Percentiles rank a stretch among this genome's conserved stretches.
Conservation (phyloP, 495 filamentous ascomycete genomes). For the Penicillium macrosclerotiorum region DNA sequence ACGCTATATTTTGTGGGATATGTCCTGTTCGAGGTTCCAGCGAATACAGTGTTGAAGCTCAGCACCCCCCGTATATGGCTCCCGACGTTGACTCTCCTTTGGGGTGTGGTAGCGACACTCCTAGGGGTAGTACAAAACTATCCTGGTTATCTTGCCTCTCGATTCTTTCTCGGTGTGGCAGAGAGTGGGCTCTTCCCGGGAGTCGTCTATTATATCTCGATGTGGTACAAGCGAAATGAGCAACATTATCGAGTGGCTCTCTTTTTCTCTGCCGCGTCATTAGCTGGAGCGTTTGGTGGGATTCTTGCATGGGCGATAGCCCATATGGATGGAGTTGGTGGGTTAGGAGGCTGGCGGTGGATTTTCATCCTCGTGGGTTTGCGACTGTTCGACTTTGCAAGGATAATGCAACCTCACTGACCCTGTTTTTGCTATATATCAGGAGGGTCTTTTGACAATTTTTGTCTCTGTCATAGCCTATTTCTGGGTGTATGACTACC, state of each 20-base stretch:
- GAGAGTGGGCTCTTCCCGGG: slow-evolving; percentile 67
- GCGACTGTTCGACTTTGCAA: slow-evolving; percentile 24
- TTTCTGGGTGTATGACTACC: slow-evolving; percentile 72
- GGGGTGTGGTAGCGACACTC: slow-evolving; percentile 70
- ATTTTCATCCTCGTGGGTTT: slow-evolving; percentile 67
- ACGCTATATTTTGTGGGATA: slow-evolving; percentile 79
- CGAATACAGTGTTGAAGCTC: slow-evolving; percentile 69
- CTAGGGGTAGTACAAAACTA: slow-evolving; percentile 66
- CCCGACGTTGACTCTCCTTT: slow-evolving; percentile 51
- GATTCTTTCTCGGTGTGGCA: slow-evolving; percentile 42
- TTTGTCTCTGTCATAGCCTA: slow-evolving; percentile 60
- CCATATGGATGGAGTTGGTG: slow-evolving; percentile 63
- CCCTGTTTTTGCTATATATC: slow-evolving; percentile 7
- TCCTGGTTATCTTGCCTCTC: slow-evolving; percentile 59
- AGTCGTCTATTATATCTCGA: slow-evolving; percentile 79
- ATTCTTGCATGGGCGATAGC: slow-evolving; percentile 63
- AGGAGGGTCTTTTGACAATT: slow-evolving; percentile 71
- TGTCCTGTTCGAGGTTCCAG: slow-evolving; percentile 68
- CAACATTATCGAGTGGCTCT: slow-evolving; percentile 70
- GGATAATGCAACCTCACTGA: not conserved
- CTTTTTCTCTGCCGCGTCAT: slow-evolving; percentile 71
- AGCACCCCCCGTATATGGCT: slow-evolving; percentile 66
- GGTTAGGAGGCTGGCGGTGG: slow-evolving; percentile 74
- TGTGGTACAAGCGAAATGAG: slow-evolving; percentile 79
- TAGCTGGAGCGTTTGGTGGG: slow-evolving; percentile 79